phyloP scores from a whole-genome alignment of 2,329 filamentous ascomycete genomes.

The Thelonectria rubi region DNA sequence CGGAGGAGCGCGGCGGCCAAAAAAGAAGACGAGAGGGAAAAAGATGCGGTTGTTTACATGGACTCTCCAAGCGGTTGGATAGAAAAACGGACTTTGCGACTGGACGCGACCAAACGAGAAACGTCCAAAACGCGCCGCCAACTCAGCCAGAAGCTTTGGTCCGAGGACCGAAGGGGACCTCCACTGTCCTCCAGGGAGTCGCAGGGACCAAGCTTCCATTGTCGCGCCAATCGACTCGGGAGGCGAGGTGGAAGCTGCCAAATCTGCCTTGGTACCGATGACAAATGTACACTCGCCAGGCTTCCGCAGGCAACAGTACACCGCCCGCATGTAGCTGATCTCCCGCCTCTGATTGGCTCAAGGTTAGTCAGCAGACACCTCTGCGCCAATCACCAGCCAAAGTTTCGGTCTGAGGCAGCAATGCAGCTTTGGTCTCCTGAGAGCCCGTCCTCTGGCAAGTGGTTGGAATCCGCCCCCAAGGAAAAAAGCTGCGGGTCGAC shows the following conservation, averaged over 20 bases:
- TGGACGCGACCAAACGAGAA: constrained; percentile 37
- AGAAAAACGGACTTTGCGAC: constrained; percentile 27
- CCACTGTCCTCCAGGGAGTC: not conserved
- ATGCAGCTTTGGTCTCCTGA: constrained; percentile 36
- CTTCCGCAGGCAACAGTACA: constrained; percentile 45
- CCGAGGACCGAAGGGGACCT: no score
- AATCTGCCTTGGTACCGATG: constrained; percentile 43
- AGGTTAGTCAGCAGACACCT: constrained; percentile 36
- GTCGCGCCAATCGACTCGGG: not conserved
- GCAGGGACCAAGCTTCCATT: not conserved
- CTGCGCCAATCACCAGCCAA: constrained; percentile 44
- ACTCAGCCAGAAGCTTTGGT: constrained; percentile 4
- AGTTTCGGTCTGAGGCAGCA: constrained; percentile 50
- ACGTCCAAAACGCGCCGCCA: not conserved
- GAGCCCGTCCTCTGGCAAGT: constrained; percentile 2
- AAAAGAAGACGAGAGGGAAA: constrained; percentile 13
- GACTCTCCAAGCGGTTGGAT: not conserved
- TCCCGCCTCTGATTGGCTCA: constrained; percentile 42
- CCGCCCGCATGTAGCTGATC: constrained; percentile 32
- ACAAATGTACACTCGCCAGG: constrained; percentile 39
- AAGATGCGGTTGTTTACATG: constrained; percentile 16
- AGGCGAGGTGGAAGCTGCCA: not conserved
- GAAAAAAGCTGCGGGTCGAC: constrained; percentile 45
- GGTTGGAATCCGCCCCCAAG: constrained; percentile 37
- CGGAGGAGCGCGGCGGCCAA: constrained; percentile 35